Evolutionary conservation across 192 early-diverging fungal species (phyloP).

Genomic region (Umbelopsis sp.): DNA sequence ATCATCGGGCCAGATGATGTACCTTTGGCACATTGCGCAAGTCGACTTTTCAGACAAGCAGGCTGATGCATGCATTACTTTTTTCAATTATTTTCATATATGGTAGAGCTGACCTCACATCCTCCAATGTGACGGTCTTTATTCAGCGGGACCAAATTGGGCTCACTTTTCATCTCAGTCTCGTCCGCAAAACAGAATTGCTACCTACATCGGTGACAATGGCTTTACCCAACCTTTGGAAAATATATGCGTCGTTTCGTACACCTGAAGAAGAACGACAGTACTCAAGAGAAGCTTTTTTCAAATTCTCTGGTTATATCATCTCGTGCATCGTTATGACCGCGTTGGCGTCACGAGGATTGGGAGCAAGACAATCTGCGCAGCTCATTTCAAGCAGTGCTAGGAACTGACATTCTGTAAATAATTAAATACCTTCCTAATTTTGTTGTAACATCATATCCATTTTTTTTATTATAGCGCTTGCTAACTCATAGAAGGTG

Average conservation of each 20-base stretch:
- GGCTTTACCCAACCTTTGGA: constrained; percentile 59
- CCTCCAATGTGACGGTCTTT: background rate
- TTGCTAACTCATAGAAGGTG: too few species aligned
- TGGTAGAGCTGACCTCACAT: background rate
- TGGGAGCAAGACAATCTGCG: constrained; percentile 1
- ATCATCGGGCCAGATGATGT: constrained; percentile 21
- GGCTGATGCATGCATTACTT: background rate
- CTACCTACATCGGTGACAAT: constrained; percentile 25
- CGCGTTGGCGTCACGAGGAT: constrained; percentile 32
- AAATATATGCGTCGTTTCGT: constrained; percentile 58
- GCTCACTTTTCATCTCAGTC: too few species aligned
- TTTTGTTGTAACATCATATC: too few species aligned
- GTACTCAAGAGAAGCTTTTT: constrained; percentile 59
- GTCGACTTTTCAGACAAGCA: background rate
- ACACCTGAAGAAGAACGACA: constrained; percentile 63
- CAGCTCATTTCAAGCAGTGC: constrained; percentile 8
- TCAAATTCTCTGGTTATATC: constrained; percentile 62
- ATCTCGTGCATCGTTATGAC: constrained; percentile 63
- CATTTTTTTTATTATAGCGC: too few species aligned
- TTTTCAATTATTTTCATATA: too few species aligned
- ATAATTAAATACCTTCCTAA: too few species aligned
- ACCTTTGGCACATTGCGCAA: constrained; percentile 17
- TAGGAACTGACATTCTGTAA: background rate
- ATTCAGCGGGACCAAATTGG: background rate
- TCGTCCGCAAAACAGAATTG: background rate